Evolutionary conservation across 2,329 filamentous ascomycete species (phyloP), one percentile per base, ranked within the genome.

Genomic region (Ascochyta lentis): DNA sequence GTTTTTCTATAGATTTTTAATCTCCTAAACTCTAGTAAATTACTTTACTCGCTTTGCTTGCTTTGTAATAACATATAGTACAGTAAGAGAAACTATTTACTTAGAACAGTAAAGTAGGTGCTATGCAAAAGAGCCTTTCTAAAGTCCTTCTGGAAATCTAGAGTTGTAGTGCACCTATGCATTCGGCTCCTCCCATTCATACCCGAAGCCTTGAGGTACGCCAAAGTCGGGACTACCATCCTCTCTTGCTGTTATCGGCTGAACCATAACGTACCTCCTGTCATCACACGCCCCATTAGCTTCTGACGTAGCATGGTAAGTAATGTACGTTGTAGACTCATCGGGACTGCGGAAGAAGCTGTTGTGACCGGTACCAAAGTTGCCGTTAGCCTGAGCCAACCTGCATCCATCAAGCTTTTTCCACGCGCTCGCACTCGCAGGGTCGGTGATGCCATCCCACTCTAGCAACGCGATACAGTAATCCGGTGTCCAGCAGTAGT

Each of bases 321-420:
- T 79, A 47, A 82, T 84, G 79, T 79, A 86, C 2, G 78, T 81
- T 67, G 85, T 77, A 0, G 70, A 78, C 3, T 77, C 81, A 58
- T 85, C 81, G 0, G 83, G 83, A 57, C 81, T 84, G 23, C 69
- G 73, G 72, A 86, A 86, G 76, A 86, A 86, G 4, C 81, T 82
- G 63, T 85, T 85, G 58, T 85, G 83, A 0, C 82, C 83, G 0
- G 83, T 81, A 16, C 83, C 83, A 46, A 82, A 85, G 64, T 84
- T 83, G 2, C 83, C 83, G 55, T 85, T 85, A 1, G 79, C 82
- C 41, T 77, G 80, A 19, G 76, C 78, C 37, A 86, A 78, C 2
- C 82, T 74, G 15, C 80, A 83, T 0, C 82, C 81, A 2, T 51
- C 33, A 9, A 73, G 78, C 76, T 86, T 86, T 4, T 68, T 77